These are phyloP conservation scores for Colletotrichum cuscutae DNA, from an alignment of 2,329 filamentous ascomycete species.

Conservation along the genomic window DNA sequence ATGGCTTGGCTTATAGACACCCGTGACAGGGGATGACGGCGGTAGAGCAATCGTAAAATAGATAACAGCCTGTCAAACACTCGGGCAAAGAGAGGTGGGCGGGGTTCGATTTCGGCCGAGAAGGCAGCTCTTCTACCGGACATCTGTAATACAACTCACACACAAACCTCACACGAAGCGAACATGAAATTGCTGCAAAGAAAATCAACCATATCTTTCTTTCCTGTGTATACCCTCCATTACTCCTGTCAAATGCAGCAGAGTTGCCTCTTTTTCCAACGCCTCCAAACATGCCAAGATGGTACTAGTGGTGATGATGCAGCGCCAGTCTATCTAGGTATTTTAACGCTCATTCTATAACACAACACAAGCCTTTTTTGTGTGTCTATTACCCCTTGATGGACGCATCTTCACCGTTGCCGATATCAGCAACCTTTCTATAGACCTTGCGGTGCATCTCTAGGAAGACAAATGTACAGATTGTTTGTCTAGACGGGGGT, in stretches of 20 bases:
- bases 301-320: conserved; percentile 11
- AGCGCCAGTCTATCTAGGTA: conserved; percentile 26
- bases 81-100: not conserved
- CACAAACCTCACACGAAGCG: not conserved
- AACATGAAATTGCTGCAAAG: not conserved
- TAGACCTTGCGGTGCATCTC: conserved; percentile 88
- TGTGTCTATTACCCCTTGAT: conserved; percentile 7
- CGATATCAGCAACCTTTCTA: conserved; percentile 61
- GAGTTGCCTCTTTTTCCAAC: conserved; percentile 19
- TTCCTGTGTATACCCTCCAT: conserved; percentile 15
- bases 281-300: conserved; percentile 18
- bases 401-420: conserved; percentile 42
- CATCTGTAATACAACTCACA: not conserved
- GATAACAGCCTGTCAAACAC: not conserved
- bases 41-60: not conserved
- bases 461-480: conserved; percentile 86
- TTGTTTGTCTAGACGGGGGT: conserved; percentile 71
- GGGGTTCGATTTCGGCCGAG: not conserved
- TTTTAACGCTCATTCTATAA: conserved; percentile 5
- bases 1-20: not conserved
- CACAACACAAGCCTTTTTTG: not conserved
- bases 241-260: conserved; percentile 35
- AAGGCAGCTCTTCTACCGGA: not conserved
- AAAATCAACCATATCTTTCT: not conserved
- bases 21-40: not conserved